Percentiles rank a stretch among this genome's conserved stretches.
Evolutionary conservation across 2,329 filamentous ascomycete genomes (phyloP).

Genomic region (Neopestalotiopsis clavispora): DNA sequence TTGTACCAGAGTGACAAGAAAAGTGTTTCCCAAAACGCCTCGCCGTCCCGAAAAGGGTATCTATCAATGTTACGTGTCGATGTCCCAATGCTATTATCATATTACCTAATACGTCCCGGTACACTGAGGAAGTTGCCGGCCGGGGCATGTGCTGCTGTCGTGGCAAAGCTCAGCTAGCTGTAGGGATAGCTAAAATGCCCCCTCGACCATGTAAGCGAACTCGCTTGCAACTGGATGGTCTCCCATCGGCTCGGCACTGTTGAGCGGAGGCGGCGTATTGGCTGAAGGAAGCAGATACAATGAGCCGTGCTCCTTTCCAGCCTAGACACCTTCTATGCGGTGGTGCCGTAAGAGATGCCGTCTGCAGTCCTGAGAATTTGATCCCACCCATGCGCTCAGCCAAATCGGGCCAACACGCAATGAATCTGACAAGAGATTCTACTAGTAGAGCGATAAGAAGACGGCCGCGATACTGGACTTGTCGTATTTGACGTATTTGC

Average conservation of each 20-base stretch:
- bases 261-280: no score
- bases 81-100: neutral
- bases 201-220: no score
- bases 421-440: no score
- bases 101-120: neutral
- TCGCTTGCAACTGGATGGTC: no score
- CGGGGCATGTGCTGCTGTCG: neutral
- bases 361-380: no score
- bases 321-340: no score
- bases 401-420: neutral
- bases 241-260: no score
- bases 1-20: neutral
- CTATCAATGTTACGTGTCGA: conserved; percentile 8
- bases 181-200: no score
- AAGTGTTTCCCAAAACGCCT: neutral
- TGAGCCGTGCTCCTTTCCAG: no score
- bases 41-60: conserved; percentile 12
- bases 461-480: conserved; percentile 78
- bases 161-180: neutral
- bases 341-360: no score
- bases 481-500: conserved; percentile 98
- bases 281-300: no score
- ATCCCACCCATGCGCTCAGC: no score
- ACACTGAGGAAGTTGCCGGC: neutral
- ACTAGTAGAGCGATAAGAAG: conserved; percentile 58